These are phyloP conservation scores for Vanderwaltozyma polyspora DNA, from an alignment of 805 yeast species.

Conservation along the genomic window DNA sequence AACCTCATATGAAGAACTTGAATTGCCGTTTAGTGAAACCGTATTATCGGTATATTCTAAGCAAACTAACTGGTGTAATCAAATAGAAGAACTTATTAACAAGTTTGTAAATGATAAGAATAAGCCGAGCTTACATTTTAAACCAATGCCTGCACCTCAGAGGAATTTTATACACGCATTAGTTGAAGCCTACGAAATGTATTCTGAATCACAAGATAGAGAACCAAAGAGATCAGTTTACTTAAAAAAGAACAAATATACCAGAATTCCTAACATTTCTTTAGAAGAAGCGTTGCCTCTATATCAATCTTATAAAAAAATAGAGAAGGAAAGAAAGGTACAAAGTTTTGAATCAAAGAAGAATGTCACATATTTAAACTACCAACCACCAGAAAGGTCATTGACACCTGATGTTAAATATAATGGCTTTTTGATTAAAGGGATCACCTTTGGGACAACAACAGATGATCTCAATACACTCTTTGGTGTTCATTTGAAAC, in stretches of 20 bases:
- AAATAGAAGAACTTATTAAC: conserved; percentile 44
- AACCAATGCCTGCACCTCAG: conserved; percentile 61
- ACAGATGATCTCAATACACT: conserved; percentile 32
- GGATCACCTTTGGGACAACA: conserved; percentile 43
- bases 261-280: conserved; percentile 17
- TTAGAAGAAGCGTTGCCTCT: conserved; percentile 30
- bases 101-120: conserved; percentile 35
- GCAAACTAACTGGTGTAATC: conserved; percentile 59
- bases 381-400: conserved; percentile 15
- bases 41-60: conserved; percentile 37
- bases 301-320: conserved; percentile 31
- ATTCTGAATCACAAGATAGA: conserved; percentile 65
- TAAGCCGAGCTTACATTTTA: conserved; percentile 44
- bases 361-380: conserved; percentile 16
- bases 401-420: conserved; percentile 23
- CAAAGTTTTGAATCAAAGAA: conserved; percentile 20
- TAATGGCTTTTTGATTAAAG: conserved; percentile 47
- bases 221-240: conserved; percentile 72
- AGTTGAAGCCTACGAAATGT: conserved; percentile 46
- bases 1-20: conserved; percentile 18
- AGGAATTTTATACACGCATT: conserved; percentile 61
- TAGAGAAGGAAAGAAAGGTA: conserved; percentile 26
- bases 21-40: conserved; percentile 34
- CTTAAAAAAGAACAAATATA: conserved; percentile 31
- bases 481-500: conserved; percentile 21